Evolutionary conservation across 2,329 filamentous ascomycete species (phyloP).

Genomic region (Triangularia setosa): DNA sequence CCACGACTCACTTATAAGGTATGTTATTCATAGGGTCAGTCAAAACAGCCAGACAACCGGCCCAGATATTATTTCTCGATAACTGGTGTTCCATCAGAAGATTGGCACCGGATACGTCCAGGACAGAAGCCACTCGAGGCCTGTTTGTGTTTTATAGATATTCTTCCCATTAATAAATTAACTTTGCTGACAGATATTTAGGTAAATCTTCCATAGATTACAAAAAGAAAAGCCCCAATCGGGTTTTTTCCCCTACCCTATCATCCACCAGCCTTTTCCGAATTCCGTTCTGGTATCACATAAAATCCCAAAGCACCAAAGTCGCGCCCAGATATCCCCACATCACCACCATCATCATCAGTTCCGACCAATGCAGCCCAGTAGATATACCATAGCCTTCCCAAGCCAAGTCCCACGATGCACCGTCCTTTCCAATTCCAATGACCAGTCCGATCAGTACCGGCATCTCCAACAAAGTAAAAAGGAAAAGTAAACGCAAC

Average conservation of each 20-base stretch:
- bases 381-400: background rate
- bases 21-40: too few relatives aligned
- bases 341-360: background rate
- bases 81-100: too few relatives aligned
- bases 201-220: background rate
- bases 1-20: too few relatives aligned
- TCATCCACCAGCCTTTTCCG: background rate
- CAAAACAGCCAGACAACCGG: too few relatives aligned
- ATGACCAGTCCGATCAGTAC: background rate
- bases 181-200: background rate
- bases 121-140: too few relatives aligned
- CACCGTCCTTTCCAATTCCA: background rate
- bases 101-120: too few relatives aligned
- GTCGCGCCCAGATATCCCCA: background rate
- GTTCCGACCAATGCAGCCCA: background rate
- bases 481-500: background rate
- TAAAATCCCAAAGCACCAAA: background rate
- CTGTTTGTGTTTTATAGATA: too few relatives aligned
- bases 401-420: background rate
- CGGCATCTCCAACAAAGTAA: background rate
- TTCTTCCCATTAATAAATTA: background rate
- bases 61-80: too few relatives aligned
- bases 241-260: background rate
- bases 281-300: background rate
- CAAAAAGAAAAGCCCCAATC: background rate